phyloP scores from a whole-genome alignment of 2,329 filamentous ascomycete genomes.

The Penicillium sp. region DNA sequence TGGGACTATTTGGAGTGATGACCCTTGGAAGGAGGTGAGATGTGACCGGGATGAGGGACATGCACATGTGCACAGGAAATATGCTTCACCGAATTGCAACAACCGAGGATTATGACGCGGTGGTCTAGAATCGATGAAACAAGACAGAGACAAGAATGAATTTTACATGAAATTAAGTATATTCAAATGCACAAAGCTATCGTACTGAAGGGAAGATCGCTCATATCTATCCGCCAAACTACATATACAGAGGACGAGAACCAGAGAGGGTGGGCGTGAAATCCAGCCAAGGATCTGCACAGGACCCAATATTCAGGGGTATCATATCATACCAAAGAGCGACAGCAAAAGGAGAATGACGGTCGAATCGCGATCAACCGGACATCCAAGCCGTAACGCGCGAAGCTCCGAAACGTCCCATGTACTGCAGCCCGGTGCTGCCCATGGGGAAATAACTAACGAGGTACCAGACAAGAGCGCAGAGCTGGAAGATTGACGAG shows the following conservation, averaged over 20 bases:
- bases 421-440: constrained; percentile 81
- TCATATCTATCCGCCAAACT: neutral
- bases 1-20: too few relatives aligned
- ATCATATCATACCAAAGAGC: neutral
- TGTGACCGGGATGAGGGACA: too few relatives aligned
- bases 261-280: neutral
- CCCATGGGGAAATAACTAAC: constrained; percentile 99
- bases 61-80: too few relatives aligned
- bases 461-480: constrained; percentile 86
- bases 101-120: neutral
- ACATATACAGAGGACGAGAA: neutral
- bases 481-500: constrained; percentile 80
- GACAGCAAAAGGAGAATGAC: neutral
- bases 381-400: constrained; percentile 88
- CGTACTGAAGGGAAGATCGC: neutral
- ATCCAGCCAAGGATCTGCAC: neutral
- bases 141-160: too few relatives aligned
- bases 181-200: neutral
- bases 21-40: too few relatives aligned
- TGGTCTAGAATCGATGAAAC: neutral
- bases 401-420: constrained; percentile 81
- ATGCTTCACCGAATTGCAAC: too few relatives aligned
- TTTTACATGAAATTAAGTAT: neutral
- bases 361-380: constrained; percentile 54
- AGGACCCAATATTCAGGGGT: neutral